These are phyloP conservation scores for Knufia fluminis DNA, from an alignment of 2,329 filamentous ascomycete species.

Conservation along the genomic window DNA sequence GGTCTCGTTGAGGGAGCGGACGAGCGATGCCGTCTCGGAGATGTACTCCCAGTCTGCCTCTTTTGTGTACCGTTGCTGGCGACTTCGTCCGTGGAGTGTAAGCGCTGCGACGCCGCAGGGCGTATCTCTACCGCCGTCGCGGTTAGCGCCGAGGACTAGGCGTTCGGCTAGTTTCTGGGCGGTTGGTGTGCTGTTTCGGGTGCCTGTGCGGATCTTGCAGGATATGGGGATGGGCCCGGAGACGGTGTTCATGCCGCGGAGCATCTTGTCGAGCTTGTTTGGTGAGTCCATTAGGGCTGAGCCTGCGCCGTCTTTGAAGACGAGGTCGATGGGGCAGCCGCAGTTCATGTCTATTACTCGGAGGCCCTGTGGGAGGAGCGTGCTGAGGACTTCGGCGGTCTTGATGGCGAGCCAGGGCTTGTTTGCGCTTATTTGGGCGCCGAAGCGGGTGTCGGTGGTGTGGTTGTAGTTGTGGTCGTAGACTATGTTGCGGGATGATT, in stretches of 20 bases:
- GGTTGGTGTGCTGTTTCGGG: slow-evolving; percentile 67
- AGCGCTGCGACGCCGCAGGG: slow-evolving; percentile 86
- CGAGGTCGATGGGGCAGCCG: slow-evolving; percentile 90
- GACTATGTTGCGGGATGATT: slow-evolving; percentile 44
- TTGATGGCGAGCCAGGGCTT: slow-evolving; percentile 88
- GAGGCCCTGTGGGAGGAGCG: slow-evolving; percentile 63
- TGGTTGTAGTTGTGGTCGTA: slow-evolving; percentile 69
- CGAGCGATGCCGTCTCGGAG: slow-evolving; percentile 73
- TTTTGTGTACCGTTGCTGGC: slow-evolving; percentile 88
- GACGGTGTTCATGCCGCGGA: slow-evolving; percentile 91
- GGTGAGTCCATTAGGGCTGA: slow-evolving; percentile 84
- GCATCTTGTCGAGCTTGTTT: slow-evolving; percentile 84
- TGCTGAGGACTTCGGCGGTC: slow-evolving; percentile 70
- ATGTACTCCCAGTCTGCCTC: slow-evolving; percentile 95
- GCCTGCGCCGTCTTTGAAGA: slow-evolving; percentile 79
- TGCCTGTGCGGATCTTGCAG: slow-evolving; percentile 88
- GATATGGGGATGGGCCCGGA: slow-evolving; percentile 87
- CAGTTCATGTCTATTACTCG: slow-evolving; percentile 94
- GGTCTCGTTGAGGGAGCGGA: slow-evolving; percentile 68
- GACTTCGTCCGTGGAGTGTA: slow-evolving; percentile 83
- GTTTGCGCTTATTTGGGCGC: slow-evolving; percentile 84
- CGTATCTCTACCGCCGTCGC: slow-evolving; percentile 41
- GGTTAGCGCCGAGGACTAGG: slow-evolving; percentile 64
- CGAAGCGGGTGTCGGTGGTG: slow-evolving; percentile 74
- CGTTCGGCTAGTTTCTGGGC: slow-evolving; percentile 74